Evolutionary conservation across 352 stramenopile genomes (phyloP), one percentile per base, ranked within the genome.

Genomic region (Pythium pyrilobum): DNA sequence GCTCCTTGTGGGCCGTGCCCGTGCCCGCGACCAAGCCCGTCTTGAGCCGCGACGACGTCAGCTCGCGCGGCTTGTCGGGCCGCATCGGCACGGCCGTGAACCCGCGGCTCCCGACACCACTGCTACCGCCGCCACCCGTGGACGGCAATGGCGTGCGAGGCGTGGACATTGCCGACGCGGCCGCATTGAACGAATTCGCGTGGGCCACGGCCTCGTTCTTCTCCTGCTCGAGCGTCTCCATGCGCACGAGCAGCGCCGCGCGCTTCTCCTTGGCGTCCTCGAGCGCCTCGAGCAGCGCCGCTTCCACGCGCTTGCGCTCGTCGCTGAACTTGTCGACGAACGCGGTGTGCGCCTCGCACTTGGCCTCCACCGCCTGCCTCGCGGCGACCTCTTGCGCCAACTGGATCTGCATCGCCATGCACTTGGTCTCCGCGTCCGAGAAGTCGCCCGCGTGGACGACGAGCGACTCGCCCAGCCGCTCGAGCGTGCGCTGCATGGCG

Each of bases 1-100:
- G 67, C 29, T 92, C 81, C 42, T 87, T 92, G 61, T 89, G 79
- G 25, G 56, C 63, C 15, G 59, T 69, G 32, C 77, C 77, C n/a
- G 62, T 62, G 3, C 37, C n/a, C 1, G 36, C 21, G 7, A 23
- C 24, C 24, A 37, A 23, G 28, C 44, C 49, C 2, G 28, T 54
- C 18, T 53, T 63, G 9, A 60, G 40, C 13, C 54, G 31, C 11
- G 53, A 53, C 7, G 54, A 54, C 5, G 58, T 61, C 8, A 54
- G 47, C 32, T 73, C 66, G 16, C 74, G 64, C 0, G 78, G 76
- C 42, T 69, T 73, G 44, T 85, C 74, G 7, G 78, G 78, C 37
- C 78, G 72, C 38, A 72, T 85, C 4, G 76, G 78, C 48, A 72
- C 68, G 15, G 37, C n/a, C 3, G 32, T 20, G 28, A 33, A 33